Base-by-base conservation (phyloP, 2,329 filamentous ascomycete species). In the Stemphylium vesicarium region DNA sequence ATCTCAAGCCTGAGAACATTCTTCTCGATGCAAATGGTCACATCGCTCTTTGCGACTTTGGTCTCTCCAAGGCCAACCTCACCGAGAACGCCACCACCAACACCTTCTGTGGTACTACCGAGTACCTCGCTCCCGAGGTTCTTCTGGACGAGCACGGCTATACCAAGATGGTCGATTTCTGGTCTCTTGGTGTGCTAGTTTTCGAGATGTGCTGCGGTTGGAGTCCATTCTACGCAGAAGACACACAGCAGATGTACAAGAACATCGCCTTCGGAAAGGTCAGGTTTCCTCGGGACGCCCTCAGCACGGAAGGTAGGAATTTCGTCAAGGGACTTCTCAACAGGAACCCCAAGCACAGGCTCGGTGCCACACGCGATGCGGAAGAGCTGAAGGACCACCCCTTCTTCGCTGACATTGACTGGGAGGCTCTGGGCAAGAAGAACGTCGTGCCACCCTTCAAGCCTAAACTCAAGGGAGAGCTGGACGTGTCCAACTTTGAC, bases 231-330 rank as follows among this genome's bases (percentile, higher is more conserved):
- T 99, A 98, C 68, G 95, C 95, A 52, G 95, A 99, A 72, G 95
- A 99, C 72, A 99, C 95, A 0, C 95, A 99, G 77, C 95, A 99
- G 76, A 99, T 99, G 95, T 99, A 99, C 82, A 99, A 99, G 82
- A 99, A 99, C 80, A 99, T 99, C 74, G 95, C 95, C 0, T 99
- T 99, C 72, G 95, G 95, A 73, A 99, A 99, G 75, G 95, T 99
- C 53, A 85, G 95, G 57, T 99, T 99, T 76, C 95, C 95, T 7
- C 86, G 93, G 63, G 95, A 99, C 75, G 96, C 95, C 1, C 81
- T 99, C 29, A 97, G 92, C 57, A 89, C 92, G 36, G 95, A 99
- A 76, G 95, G 95, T 55, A 87, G 95, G 55, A 98, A 96, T 77
- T 99, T 99, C 70, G 95, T 99, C 72, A 99, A 99, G 81, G 95